Conservation (phyloP, 441 rosid genomes). For the Euphorbia celastroides region DNA sequence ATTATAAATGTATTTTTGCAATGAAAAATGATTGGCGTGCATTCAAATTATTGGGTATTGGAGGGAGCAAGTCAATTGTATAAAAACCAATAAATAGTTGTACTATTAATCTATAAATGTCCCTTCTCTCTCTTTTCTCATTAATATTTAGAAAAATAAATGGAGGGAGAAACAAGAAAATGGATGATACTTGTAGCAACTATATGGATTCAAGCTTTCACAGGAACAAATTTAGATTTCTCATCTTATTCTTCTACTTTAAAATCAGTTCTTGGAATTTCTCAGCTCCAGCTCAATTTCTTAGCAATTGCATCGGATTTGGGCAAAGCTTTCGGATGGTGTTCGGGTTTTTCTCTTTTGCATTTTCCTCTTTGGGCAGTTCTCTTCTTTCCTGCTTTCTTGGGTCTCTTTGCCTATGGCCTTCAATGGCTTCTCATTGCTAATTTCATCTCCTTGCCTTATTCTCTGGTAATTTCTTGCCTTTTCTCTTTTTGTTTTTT, state of each 20-base stretch:
- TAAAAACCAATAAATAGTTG: background rate
- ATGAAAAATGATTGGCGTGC: too few species aligned
- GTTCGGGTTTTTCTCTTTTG: conserved; percentile 54
- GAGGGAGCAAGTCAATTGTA: too few species aligned
- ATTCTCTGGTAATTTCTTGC: conserved; percentile 40
- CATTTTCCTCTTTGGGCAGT: conserved; percentile 69
- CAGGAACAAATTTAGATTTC: conserved; percentile 90
- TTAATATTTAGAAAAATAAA: too few species aligned
- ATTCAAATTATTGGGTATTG: background rate
- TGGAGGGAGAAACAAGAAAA: conserved; percentile 51
- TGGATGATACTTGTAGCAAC: conserved; percentile 74
- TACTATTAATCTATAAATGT: background rate
- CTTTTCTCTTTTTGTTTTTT: background rate
- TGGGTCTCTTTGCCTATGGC: conserved; percentile 69
- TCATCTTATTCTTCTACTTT: conserved; percentile 68
- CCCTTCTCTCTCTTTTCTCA: background rate
- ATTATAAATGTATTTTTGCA: too few species aligned
- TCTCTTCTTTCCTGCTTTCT: conserved; percentile 51
- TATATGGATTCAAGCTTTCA: conserved; percentile 81
- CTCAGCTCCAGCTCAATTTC: conserved; percentile 71
- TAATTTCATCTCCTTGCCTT: conserved; percentile 45
- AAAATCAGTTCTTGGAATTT: conserved; percentile 69
- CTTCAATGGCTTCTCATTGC: conserved; percentile 72
- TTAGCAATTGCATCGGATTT: conserved; percentile 79
- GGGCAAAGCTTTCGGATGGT: conserved; percentile 88